phyloP scores from a whole-genome alignment of 2,329 filamentous ascomycete species.

The Fusarium brevicatenulatum region DNA sequence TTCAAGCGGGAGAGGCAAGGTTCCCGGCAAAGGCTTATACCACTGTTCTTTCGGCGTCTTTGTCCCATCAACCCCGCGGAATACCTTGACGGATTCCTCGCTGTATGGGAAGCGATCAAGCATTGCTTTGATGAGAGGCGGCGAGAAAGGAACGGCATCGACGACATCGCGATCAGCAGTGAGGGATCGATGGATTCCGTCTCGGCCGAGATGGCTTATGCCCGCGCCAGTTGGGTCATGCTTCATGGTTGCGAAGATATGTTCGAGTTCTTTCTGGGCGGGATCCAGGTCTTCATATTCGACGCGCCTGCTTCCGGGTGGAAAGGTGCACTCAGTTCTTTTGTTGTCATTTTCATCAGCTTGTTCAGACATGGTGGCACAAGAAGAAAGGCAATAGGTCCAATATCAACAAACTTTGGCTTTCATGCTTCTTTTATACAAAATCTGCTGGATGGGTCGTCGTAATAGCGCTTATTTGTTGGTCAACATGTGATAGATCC shows the following conservation, averaged over 20 bases:
- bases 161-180: constrained; percentile 28
- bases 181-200: constrained; percentile 32
- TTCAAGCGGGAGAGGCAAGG: neutral
- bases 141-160: constrained; percentile 19
- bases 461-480: neutral
- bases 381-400: accelerated
- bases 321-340: neutral
- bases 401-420: accelerated
- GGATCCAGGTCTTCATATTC: neutral
- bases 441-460: neutral
- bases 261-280: neutral
- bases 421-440: neutral
- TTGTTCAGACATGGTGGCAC: neutral
- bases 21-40: neutral
- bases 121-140: constrained; percentile 23
- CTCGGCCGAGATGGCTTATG: constrained; percentile 12
- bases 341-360: neutral
- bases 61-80: constrained; percentile 42
- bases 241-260: neutral
- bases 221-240: constrained; percentile 2
- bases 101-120: constrained; percentile 23
- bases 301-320: neutral
- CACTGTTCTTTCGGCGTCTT: constrained; percentile 38
- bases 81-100: neutral
- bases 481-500: neutral